Percentiles rank a stretch among this genome's conserved stretches.
Conservation (phyloP, 2,329 filamentous ascomycete genomes). For the Penicillium hesseltinei region DNA sequence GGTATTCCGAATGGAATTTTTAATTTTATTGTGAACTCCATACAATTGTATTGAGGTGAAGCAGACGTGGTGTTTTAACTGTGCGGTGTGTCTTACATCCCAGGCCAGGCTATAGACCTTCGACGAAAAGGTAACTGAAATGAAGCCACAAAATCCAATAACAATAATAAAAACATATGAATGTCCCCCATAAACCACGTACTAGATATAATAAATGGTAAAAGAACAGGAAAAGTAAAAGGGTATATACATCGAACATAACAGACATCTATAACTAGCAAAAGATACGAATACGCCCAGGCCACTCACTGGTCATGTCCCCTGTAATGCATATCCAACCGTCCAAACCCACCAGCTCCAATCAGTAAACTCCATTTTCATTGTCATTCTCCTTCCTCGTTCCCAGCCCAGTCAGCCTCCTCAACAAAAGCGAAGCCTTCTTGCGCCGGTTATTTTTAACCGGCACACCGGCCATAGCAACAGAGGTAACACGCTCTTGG, state of each 20-base stretch:
- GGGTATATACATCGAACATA: constrained; percentile 1
- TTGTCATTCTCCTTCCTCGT: constrained; percentile 3
- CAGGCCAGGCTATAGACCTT: background rate
- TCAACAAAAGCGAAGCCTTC: constrained; percentile 19
- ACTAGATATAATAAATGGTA: background rate
- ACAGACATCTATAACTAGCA: background rate
- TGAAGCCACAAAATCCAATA: background rate
- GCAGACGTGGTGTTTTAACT: too few species aligned
- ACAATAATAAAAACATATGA: background rate
- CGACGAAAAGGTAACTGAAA: background rate
- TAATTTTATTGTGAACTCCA: background rate
- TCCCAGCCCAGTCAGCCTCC: constrained; percentile 20
- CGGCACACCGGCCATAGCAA: background rate
- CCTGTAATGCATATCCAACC: too few species aligned
- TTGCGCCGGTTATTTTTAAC: constrained; percentile 8
- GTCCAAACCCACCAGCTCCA: background rate
- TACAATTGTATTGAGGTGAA: too few species aligned
- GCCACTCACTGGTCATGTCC: too few species aligned
- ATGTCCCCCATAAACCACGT: background rate
- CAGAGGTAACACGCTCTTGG: constrained; percentile 13
- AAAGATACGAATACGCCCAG: background rate
- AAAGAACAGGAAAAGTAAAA: background rate
- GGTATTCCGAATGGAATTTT: background rate
- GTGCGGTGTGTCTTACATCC: too few species aligned
- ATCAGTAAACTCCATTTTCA: background rate